A percentile compares a stretch with the other conserved stretches of the same genome.
phyloP scores from a whole-genome alignment of 73 alveolate genomes.

The Blepharisma japonicum region DNA sequence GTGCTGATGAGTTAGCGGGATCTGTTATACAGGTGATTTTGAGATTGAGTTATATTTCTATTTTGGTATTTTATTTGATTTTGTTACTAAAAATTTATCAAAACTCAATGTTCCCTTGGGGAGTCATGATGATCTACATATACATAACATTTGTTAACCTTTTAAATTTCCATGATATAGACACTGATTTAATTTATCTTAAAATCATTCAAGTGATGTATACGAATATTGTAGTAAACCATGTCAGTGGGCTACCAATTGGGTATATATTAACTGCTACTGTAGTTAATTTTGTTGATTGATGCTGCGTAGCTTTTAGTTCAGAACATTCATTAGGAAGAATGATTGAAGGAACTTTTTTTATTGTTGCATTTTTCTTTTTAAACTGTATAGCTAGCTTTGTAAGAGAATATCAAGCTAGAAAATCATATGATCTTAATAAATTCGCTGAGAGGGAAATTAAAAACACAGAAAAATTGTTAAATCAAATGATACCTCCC shows the following conservation, averaged over 20 bases:
- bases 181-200: background rate
- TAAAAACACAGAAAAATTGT: conserved; percentile 25
- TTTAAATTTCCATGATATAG: background rate
- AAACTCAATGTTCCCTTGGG: background rate
- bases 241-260: background rate
- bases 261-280: background rate
- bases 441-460: conserved; percentile 7
- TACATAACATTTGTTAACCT: background rate
- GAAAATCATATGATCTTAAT: background rate
- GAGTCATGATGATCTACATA: background rate
- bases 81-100: background rate
- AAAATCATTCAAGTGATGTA: background rate
- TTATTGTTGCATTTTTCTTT: background rate
- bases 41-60: background rate
- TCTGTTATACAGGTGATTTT: background rate
- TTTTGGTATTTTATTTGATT: background rate
- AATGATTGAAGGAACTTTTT: background rate
- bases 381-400: background rate
- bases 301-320: background rate
- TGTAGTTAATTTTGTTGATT: background rate
- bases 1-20: background rate
- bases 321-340: background rate
- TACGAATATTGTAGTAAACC: background rate
- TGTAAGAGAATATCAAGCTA: conserved; percentile 8
- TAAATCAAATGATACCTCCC: conserved; percentile 1